These are phyloP conservation scores for Ustilago cynodontis DNA, from an alignment of 1,284 basidiomycete species.

Conservation along the genomic window DNA sequence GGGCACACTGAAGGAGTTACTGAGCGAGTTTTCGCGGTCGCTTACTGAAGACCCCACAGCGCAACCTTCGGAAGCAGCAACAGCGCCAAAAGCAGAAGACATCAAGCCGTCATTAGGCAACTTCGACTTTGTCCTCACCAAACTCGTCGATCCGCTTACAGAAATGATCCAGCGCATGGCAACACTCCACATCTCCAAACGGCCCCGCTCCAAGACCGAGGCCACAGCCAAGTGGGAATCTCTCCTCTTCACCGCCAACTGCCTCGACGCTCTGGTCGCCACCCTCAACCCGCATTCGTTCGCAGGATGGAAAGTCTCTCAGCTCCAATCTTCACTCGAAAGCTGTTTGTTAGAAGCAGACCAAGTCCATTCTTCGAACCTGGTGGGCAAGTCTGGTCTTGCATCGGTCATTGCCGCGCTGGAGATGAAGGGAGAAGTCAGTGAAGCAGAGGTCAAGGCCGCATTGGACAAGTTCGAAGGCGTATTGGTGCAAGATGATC, in stretches of 20 bases:
- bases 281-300: constrained; percentile 30
- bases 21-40: constrained; percentile 48
- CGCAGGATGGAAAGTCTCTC: constrained; percentile 17
- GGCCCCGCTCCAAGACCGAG: constrained; percentile 16
- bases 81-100: background rate
- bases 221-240: constrained; percentile 42
- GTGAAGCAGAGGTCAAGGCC: constrained; percentile 9
- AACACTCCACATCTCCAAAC: constrained; percentile 15
- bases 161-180: constrained; percentile 45
- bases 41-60: constrained; percentile 27
- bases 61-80: background rate
- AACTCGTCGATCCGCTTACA: constrained; percentile 55
- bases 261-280: constrained; percentile 36
- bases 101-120: constrained; percentile 16
- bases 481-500: constrained; percentile 43
- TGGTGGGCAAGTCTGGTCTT: constrained; percentile 29
- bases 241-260: constrained; percentile 49
- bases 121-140: constrained; percentile 49
- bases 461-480: constrained; percentile 32
- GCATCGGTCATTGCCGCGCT: constrained; percentile 10
- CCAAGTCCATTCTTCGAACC: constrained; percentile 17
- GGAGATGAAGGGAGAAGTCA: background rate
- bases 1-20: constrained; percentile 58
- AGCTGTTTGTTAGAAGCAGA: constrained; percentile 4
- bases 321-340: constrained; percentile 6